These are phyloP conservation scores for Cydonia oblonga DNA, from an alignment of 331 rosid genomes.

Conservation along the genomic window DNA sequence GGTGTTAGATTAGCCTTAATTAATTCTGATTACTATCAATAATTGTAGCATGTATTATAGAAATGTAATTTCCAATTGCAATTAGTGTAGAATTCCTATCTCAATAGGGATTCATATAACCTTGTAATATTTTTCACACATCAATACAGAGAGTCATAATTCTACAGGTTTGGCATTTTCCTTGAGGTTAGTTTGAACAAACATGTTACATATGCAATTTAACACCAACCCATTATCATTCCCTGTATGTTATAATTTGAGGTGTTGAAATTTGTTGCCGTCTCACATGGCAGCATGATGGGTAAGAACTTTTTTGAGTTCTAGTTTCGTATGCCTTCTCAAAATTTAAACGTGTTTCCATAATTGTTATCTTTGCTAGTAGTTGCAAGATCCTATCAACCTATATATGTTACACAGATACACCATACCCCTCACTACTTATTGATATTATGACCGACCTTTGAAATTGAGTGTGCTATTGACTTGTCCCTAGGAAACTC, in stretches of 20 bases:
- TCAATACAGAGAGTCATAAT: too few relatives aligned
- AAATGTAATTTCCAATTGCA: too few relatives aligned
- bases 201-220: neutral
- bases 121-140: too few relatives aligned
- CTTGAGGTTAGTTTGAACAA: neutral
- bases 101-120: too few relatives aligned
- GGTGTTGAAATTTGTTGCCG: conserved; percentile 3
- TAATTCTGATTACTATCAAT: too few relatives aligned
- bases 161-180: neutral
- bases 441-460: neutral
- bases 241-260: conserved; percentile 5
- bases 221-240: neutral
- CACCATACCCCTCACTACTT: neutral
- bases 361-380: conserved; percentile 1
- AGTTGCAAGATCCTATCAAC: conserved; percentile 15
- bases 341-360: neutral
- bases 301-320: neutral
- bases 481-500: conserved; percentile 4
- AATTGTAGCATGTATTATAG: too few relatives aligned
- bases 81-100: too few relatives aligned
- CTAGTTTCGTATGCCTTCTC: neutral
- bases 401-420: too few relatives aligned
- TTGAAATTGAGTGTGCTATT: conserved; percentile 15
- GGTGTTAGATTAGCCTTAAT: too few relatives aligned
- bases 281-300: conserved; percentile 15